These are phyloP conservation scores for Sisymbrium irio DNA, from an alignment of 345 rosid genomes.

Conservation along the genomic window DNA sequence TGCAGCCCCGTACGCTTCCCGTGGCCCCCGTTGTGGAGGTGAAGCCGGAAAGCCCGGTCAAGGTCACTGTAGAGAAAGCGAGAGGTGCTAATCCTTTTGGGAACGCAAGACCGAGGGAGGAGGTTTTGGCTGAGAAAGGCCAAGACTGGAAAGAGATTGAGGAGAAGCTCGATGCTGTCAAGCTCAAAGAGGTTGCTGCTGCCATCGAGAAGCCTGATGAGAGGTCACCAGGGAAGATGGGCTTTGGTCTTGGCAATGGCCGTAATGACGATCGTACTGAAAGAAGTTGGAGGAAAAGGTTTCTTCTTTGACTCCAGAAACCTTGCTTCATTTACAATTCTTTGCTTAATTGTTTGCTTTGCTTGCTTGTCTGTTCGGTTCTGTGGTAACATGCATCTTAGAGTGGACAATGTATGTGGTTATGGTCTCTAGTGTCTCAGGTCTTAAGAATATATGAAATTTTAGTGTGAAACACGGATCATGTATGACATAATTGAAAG, in stretches of 20 bases:
- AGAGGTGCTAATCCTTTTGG: conserved; percentile 80
- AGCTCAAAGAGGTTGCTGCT: conserved; percentile 42
- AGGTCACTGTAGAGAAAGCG: conserved; percentile 40
- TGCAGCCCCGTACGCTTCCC: conserved; percentile 75
- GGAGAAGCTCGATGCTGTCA: conserved; percentile 67
- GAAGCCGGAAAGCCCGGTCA: conserved; percentile 33
- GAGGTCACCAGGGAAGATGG: conserved; percentile 36
- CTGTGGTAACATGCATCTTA: neutral
- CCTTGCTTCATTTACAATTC: conserved; percentile 32
- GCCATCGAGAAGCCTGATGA: conserved; percentile 45
- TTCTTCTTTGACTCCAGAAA: conserved; percentile 14
- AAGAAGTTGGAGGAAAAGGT: conserved; percentile 59
- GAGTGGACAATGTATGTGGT: neutral
- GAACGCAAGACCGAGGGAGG: conserved; percentile 93
- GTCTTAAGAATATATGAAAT: neutral
- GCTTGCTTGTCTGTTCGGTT: neutral
- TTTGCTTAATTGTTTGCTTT: neutral
- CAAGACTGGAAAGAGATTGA: conserved; percentile 92
- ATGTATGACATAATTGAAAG: neutral
- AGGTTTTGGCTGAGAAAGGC: conserved; percentile 90
- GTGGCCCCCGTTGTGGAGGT: conserved; percentile 32
- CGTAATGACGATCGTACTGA: conserved; percentile 33
- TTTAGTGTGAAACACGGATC: neutral
- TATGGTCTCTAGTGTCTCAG: neutral
- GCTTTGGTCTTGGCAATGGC: conserved; percentile 47